Conservation (phyloP, 208 protist genomes). For the Trypanosoma brucei region DNA sequence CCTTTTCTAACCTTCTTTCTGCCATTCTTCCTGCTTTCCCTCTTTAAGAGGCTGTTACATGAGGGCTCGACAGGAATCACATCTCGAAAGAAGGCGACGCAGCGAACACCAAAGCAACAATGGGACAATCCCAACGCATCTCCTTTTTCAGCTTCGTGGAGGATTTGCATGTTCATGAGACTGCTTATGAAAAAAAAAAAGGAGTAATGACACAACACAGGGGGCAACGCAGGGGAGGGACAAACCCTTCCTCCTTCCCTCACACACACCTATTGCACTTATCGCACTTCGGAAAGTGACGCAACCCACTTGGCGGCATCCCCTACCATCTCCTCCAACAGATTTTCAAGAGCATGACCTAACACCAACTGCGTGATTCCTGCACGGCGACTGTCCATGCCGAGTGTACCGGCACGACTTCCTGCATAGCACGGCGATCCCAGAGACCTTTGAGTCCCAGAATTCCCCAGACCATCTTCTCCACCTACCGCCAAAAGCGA, state of each 20-base stretch:
- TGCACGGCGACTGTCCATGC: slow-evolving; percentile 37
- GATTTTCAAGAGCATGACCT: slow-evolving; percentile 54
- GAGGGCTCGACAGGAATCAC: no score
- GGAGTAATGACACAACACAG: no score
- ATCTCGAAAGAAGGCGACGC: no score
- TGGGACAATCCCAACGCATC: no score
- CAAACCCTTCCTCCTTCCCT: slow-evolving; percentile 6
- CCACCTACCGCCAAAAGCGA: background rate
- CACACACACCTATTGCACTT: slow-evolving; percentile 3
- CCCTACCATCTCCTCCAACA: slow-evolving; percentile 47
- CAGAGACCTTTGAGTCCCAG: background rate
- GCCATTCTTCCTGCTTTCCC: no score
- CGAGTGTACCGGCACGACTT: slow-evolving; percentile 12
- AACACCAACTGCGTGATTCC: slow-evolving; percentile 32
- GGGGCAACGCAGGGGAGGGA: no score
- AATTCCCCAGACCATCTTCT: background rate
- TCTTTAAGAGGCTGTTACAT: no score
- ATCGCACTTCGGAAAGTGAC: slow-evolving; percentile 6
- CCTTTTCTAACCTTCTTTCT: no score
- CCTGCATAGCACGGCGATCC: slow-evolving; percentile 1
- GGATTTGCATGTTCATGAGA: no score
- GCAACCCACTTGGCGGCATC: slow-evolving; percentile 63
- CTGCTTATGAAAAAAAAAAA: no score
- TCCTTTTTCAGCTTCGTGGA: no score
- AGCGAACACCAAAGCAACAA: no score